Evolutionary conservation across 148 eudicot species (phyloP), one percentile per base, ranked within the genome.

Genomic region (Amaranthus palmeri): DNA sequence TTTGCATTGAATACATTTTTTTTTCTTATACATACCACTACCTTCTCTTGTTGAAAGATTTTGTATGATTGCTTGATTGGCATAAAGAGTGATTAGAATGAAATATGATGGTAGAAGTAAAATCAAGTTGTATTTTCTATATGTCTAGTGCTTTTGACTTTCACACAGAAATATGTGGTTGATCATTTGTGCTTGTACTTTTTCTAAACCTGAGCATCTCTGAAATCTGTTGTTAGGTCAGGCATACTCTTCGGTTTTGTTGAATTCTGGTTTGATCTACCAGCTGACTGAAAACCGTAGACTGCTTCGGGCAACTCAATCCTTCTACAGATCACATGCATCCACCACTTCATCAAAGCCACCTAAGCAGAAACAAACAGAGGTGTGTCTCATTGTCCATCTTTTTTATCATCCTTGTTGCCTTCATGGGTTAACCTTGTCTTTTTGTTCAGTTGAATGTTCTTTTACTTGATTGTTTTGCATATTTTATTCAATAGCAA

Each of bases 271-370:
- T 49, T 78, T 62, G 14, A 61, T 76, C 54, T 8, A 72, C 78
- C 77, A 75, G 62, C 68, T 61, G 50, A 44, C 50, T 60, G 75
- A 76, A 69, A 72, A 54, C 45, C 64, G 51, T 65, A 76, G 69
- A 47, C 51, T 70, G 68, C 52, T 69, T 80, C 75, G 4, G n/a
- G 67, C 70, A 4, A 59, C 48, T 58, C 77, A 46, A 68, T 58
- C 67, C 61, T 61, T 75, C n/a, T 55, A 61, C 67, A 72, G 84
- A 72, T 71, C 82, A 54, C 67, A 78, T 78, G 80, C 84, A 54
- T 83, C 86, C 8, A 70, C 48, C 14, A 59, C 85, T 9, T 48
- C 82, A 45, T 78, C 86, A 64, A 61, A 75, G 67, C 73, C 74
- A 65, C 41, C 78, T 66, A 54, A 62, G 44, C 73, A 72, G 71